Percentiles rank a stretch among this genome's conserved stretches.
phyloP scores from a whole-genome alignment of 1,284 basidiomycete genomes.

The Pseudomicrostroma phylloplanum region DNA sequence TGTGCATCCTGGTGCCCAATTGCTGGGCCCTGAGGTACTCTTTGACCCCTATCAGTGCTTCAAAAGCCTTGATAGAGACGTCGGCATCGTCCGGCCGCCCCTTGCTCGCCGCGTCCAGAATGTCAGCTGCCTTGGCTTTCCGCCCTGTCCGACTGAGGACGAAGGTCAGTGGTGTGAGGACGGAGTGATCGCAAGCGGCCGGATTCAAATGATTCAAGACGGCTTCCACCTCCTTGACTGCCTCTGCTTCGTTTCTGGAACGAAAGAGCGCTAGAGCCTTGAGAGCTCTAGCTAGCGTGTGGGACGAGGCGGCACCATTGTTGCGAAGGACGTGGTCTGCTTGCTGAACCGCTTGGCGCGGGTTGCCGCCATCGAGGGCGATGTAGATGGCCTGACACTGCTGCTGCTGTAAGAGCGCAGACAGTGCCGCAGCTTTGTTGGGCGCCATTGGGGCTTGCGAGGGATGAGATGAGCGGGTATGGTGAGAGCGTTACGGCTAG shows the following conservation, averaged over 20 bases:
- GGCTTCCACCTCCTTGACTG: slow-evolving; percentile 4
- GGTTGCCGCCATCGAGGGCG: slow-evolving; percentile 34
- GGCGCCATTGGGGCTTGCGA: not conserved
- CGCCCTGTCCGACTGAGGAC: slow-evolving; percentile 73
- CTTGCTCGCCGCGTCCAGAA: slow-evolving; percentile 49
- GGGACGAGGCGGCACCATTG: not conserved
- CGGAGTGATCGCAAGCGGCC: slow-evolving; percentile 25
- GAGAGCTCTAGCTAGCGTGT: not conserved
- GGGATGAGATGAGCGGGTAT: not conserved
- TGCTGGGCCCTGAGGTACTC: slow-evolving; percentile 44
- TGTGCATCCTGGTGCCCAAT: slow-evolving; percentile 26
- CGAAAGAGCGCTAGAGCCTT: not conserved
- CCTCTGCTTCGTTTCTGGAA: not conserved
- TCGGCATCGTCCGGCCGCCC: slow-evolving; percentile 71
- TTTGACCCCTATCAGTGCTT: slow-evolving; percentile 52
- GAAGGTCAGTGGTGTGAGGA: slow-evolving; percentile 66
- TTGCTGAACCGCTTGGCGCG: slow-evolving; percentile 19
- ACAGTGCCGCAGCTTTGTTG: slow-evolving; percentile 12
- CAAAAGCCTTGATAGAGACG: slow-evolving; percentile 71
- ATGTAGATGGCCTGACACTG: slow-evolving; percentile 34
- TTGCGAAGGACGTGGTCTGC: slow-evolving; percentile 24
- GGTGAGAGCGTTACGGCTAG: too few species aligned
- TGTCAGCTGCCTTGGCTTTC: slow-evolving; percentile 62
- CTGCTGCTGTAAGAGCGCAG: slow-evolving; percentile 29
- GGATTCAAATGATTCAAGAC: slow-evolving; percentile 9